Evolutionary conservation across 495 filamentous ascomycete species (phyloP).

Genomic region (Articulospora tetracladia): DNA sequence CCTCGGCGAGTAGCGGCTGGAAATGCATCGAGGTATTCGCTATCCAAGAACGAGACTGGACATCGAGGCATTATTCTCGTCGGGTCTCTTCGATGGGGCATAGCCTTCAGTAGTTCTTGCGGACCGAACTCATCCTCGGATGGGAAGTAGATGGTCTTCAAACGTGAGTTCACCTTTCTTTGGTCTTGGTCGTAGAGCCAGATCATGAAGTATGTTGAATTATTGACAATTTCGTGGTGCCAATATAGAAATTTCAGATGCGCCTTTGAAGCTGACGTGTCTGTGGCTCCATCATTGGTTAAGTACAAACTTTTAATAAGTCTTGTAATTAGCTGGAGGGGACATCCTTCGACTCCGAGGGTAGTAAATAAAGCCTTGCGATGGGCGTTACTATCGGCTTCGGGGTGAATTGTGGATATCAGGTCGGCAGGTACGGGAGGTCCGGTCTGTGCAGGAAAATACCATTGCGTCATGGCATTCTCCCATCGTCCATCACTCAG

Average conservation of each 20-base stretch:
- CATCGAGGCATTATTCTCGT: not conserved
- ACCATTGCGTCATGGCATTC: not conserved
- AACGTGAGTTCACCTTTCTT: not conserved
- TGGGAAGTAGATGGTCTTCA: not conserved
- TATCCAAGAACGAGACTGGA: not conserved
- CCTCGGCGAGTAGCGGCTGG: not conserved
- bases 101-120: not conserved
- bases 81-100: not conserved
- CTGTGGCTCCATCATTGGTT: not conserved
- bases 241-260: slow-evolving; percentile 4
- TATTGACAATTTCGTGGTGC: not conserved
- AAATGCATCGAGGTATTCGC: not conserved
- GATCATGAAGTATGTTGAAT: not conserved
- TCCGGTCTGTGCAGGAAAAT: slow-evolving; percentile 3
- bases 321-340: not conserved
- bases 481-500: slow-evolving; percentile 8
- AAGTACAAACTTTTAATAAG: not conserved
- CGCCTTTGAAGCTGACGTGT: not conserved
- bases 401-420: not conserved
- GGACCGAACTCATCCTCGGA: slow-evolving; percentile 11
- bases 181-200: not conserved
- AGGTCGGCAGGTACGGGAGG: slow-evolving; percentile 4
- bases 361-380: not conserved
- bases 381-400: not conserved
- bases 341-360: not conserved